Conservation (phyloP, 2,329 filamentous ascomycete species). For the Stachybotrys chartarum region DNA sequence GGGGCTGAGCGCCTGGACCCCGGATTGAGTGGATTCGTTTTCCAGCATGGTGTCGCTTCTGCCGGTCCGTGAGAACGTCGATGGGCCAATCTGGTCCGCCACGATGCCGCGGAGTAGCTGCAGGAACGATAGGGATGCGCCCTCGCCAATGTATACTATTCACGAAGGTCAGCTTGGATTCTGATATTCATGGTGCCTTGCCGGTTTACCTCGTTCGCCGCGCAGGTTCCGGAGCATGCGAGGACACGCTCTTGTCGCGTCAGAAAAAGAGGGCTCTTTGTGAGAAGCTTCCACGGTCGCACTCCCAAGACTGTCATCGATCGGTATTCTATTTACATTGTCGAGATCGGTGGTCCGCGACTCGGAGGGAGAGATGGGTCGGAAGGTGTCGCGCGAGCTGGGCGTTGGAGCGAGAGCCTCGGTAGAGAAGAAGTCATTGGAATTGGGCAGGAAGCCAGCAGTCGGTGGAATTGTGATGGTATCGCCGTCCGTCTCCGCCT, state of each 20-base stretch:
- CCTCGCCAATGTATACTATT: constrained; percentile 41
- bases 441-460: neutral
- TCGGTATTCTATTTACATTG: constrained; percentile 1
- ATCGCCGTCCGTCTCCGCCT: neutral
- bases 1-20: neutral
- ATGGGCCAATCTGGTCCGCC: constrained; percentile 15
- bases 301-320: constrained; percentile 2
- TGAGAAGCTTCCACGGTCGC: no score
- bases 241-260: constrained; percentile 1
- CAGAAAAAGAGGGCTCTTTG: neutral
- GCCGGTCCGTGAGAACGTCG: constrained; percentile 17
- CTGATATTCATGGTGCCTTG: neutral
- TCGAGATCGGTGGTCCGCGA: constrained; percentile 16
- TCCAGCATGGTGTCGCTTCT: constrained; percentile 19
- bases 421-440: constrained; percentile 2
- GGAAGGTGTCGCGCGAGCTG: constrained; percentile 8
- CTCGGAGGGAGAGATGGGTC: constrained; percentile 20
- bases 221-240: constrained; percentile 44
- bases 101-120: constrained; percentile 20
- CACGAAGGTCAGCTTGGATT: neutral
- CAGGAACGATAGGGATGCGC: constrained; percentile 47
- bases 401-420: constrained; percentile 3
- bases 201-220: constrained; percentile 38
- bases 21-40: constrained; percentile 11
- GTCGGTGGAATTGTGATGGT: neutral